phyloP scores from a whole-genome alignment of 2,329 filamentous ascomycete species.

The Metarhizium brunneum region DNA sequence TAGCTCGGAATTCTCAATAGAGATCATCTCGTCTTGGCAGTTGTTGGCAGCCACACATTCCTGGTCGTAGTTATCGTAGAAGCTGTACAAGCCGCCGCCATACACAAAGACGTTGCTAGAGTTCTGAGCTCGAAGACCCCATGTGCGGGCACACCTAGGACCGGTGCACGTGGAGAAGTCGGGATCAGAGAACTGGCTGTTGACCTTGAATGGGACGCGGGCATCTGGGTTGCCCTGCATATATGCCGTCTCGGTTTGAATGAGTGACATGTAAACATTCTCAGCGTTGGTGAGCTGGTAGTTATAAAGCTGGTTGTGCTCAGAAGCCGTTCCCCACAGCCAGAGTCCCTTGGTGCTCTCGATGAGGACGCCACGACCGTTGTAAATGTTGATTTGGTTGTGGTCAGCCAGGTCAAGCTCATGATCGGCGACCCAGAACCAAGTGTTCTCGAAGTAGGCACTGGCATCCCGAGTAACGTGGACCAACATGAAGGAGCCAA shows the following conservation, averaged over 20 bases:
- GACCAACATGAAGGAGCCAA: slow-evolving; percentile 63
- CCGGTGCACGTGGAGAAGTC: slow-evolving; percentile 52
- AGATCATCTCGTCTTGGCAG: slow-evolving; percentile 73
- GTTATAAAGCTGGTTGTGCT: slow-evolving; percentile 65
- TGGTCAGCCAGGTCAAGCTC: slow-evolving; percentile 69
- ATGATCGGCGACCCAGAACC: slow-evolving; percentile 88
- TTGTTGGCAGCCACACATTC: slow-evolving; percentile 56
- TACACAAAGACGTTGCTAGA: slow-evolving; percentile 60
- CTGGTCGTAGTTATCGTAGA: slow-evolving; percentile 76
- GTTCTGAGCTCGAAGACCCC: slow-evolving; percentile 63
- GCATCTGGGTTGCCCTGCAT: slow-evolving; percentile 77
- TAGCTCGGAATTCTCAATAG: slow-evolving; percentile 58
- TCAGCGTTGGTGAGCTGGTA: slow-evolving; percentile 73
- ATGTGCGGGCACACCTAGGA: slow-evolving; percentile 59
- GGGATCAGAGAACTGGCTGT: slow-evolving; percentile 54
- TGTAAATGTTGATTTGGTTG: slow-evolving; percentile 79
- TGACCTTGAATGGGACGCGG: slow-evolving; percentile 52
- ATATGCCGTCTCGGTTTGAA: slow-evolving; percentile 86
- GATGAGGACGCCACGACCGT: slow-evolving; percentile 73
- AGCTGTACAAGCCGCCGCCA: slow-evolving; percentile 69
- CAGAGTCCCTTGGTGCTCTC: slow-evolving; percentile 68
- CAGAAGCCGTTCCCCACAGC: slow-evolving; percentile 68
- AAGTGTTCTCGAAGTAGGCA: slow-evolving; percentile 79
- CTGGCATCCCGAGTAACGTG: slow-evolving; percentile 54
- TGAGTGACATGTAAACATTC: slow-evolving; percentile 72